Evolutionary conservation across 306 rosid species (phyloP).

Genomic region (Lithocarpus polystachyus): DNA sequence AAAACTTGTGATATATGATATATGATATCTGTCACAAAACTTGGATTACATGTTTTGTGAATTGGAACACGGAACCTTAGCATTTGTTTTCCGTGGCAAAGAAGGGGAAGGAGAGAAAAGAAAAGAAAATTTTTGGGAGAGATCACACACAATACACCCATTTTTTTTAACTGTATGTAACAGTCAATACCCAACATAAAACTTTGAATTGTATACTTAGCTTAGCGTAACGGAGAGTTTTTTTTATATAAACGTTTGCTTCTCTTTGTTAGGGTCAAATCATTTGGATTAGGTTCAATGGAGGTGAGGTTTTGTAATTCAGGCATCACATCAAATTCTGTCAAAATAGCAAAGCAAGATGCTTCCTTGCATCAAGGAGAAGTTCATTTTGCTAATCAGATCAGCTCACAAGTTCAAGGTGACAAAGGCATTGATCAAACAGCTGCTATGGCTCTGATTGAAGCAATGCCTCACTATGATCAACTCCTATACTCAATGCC

Average conservation of each 20-base stretch:
- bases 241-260: background rate
- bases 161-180: no score
- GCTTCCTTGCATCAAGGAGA: no score
- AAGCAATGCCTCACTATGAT: no score
- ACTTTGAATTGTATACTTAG: background rate
- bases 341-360: no score
- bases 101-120: conserved; percentile 4
- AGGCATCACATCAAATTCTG: no score
- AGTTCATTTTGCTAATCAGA: no score
- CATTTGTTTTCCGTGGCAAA: conserved; percentile 25
- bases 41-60: conserved; percentile 30
- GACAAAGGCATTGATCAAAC: no score
- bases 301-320: no score
- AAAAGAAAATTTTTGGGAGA: background rate
- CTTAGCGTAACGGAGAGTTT: background rate
- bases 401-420: no score
- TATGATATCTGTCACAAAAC: background rate
- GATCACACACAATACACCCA: background rate
- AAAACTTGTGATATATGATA: no score
- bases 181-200: background rate
- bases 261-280: background rate
- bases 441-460: no score
- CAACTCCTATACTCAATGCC: no score
- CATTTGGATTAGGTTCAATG: background rate
- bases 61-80: conserved; percentile 31